Percentiles rank a stretch among this genome's conserved stretches.
Conservation (phyloP, 2,329 filamentous ascomycete genomes). For the Sarocladiaceae sp. region DNA sequence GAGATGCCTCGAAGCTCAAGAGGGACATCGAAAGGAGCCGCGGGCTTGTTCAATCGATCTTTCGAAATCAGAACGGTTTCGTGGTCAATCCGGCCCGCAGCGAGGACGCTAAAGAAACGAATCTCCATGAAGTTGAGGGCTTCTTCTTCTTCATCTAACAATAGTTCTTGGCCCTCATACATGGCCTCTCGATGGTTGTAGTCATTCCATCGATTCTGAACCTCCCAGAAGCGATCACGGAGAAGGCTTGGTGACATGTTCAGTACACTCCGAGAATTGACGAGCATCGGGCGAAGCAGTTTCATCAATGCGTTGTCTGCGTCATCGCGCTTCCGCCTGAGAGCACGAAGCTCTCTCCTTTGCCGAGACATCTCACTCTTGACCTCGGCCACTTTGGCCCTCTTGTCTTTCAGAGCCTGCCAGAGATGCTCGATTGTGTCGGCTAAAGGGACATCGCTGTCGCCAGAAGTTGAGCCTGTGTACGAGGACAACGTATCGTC, state of each 20-base stretch:
- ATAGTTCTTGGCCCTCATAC: constrained; percentile 32
- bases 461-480: constrained; percentile 1
- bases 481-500: neutral
- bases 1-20: constrained; percentile 31
- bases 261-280: constrained; percentile 19
- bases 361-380: constrained; percentile 27
- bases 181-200: constrained; percentile 30
- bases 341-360: constrained; percentile 25
- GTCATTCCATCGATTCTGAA: constrained; percentile 33
- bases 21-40: constrained; percentile 20
- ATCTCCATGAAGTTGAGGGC: constrained; percentile 31
- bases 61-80: constrained; percentile 6
- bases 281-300: constrained; percentile 30
- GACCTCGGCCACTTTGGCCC: constrained; percentile 23
- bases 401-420: constrained; percentile 30
- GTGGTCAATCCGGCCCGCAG: constrained; percentile 18
- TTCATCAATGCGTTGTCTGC: constrained; percentile 38
- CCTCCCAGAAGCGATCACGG: constrained; percentile 25
- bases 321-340: constrained; percentile 28
- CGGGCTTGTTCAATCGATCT: neutral
- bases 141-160: constrained; percentile 31
- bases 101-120: constrained; percentile 33
- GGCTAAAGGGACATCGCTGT: constrained; percentile 18
- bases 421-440: constrained; percentile 29
- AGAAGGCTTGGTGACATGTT: constrained; percentile 20